Evolutionary conservation across 106 monocot species (phyloP).

Genomic region (Cymbidium sinense): DNA sequence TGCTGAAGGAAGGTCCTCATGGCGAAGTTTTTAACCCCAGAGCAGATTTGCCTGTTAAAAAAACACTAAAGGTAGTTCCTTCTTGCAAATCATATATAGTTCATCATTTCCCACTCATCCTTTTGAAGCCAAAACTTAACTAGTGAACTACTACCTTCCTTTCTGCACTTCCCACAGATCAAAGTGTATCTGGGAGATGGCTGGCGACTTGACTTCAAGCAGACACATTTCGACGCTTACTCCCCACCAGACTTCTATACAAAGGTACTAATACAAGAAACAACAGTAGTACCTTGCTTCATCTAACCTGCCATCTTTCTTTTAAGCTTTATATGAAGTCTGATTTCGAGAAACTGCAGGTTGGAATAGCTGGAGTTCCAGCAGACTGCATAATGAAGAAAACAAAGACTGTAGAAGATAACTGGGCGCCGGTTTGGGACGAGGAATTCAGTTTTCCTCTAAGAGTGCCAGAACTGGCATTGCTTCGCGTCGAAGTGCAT

Average conservation of each 20-base stretch:
- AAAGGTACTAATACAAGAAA: no score
- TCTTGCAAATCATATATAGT: no score
- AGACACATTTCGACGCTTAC: conserved; percentile 43
- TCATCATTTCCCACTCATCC: no score
- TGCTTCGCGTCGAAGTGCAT: conserved; percentile 38
- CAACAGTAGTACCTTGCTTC: no score
- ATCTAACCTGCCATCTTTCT: no score
- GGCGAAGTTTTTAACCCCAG: conserved; percentile 34
- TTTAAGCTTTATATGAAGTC: no score
- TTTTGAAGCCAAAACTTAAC: not conserved
- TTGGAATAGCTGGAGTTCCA: conserved; percentile 29
- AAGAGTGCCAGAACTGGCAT: conserved; percentile 32
- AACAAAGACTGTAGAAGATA: conserved; percentile 18
- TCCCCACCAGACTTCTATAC: conserved; percentile 56
- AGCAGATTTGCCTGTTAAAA: conserved; percentile 43
- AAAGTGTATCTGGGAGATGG: conserved; percentile 62
- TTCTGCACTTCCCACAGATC: conserved; percentile 32
- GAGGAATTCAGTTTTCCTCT: conserved; percentile 32
- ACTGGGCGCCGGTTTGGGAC: conserved; percentile 38
- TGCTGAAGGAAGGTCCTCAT: conserved; percentile 23
- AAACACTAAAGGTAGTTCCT: conserved; percentile 45
- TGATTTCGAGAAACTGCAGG: not conserved
- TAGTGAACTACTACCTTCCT: not conserved
- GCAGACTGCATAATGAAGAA: conserved; percentile 30
- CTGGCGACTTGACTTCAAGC: conserved; percentile 41